Base-by-base conservation (phyloP, 805 yeast species). In the Candida krabiensis region DNA sequence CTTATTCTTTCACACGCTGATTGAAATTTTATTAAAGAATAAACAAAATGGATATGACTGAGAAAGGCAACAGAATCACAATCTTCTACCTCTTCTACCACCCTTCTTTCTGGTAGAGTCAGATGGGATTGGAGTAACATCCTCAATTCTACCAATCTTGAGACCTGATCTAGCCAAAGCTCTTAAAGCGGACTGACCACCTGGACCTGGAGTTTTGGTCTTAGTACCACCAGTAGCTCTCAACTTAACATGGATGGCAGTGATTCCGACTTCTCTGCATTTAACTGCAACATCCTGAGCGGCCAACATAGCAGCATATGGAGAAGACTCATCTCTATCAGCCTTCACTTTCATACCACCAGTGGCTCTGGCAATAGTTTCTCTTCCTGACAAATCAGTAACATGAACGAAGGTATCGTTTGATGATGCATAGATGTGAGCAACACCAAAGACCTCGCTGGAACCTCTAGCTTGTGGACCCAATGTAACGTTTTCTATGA, bases 21-120 rank as follows among this genome's bases (percentile, higher is more conserved):
- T 34, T 26, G 32, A 37, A 30, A 25, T 23, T 19, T 18, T 30
- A 27, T 28, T 28, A 19, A 26, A 39, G 28, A 30, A 21, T 37
- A 37, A 39, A 30, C 36, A 35, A 37, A 33, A 35, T 19, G 32
- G 31, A 30, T 27, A 39, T 34, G 43, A 39, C 25, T 27, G 33
- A 30, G 24, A 25, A 22, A 26, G 24, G 21, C n/a, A 41, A 38
- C 32, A 44, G 27, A 50, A 47, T 61, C 56, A 63, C 50, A 90
- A 85, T 86, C 99, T 89, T 85, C 99, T 91, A 91, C 99, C 99
- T 84, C 99, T 90, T 83, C 99, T 93, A 87, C 99, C 99, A 88
- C 99, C 99, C 95, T 93, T 95, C 88, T 91, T 87, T 86, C 99
- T 93, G 75, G 99, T 95, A 66, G 98, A 90, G 77, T 93, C 99